A percentile compares a stretch with the other conserved stretches of the same genome.
phyloP scores from a whole-genome alignment of 2,329 filamentous ascomycete species.

The Sclerotinia sclerotiorum region DNA sequence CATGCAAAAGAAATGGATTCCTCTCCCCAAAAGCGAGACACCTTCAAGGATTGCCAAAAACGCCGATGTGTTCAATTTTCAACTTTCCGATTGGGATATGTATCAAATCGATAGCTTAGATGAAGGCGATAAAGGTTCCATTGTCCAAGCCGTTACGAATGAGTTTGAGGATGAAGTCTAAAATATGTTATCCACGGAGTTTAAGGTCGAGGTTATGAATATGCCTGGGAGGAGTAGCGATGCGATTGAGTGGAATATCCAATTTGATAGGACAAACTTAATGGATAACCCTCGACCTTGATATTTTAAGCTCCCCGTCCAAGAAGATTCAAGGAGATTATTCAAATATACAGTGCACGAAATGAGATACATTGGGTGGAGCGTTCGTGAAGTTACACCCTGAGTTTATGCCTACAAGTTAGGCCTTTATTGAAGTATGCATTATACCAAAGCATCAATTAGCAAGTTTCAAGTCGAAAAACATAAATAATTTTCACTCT shows the following conservation, averaged over 20 bases:
- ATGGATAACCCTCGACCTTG: neutral
- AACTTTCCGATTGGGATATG: slow-evolving; percentile 59
- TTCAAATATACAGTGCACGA: neutral
- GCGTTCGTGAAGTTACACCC: neutral
- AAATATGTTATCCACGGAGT: no score
- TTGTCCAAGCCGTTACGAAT: slow-evolving; percentile 38
- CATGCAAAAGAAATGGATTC: slow-evolving; percentile 62
- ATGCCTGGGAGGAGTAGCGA: no score
- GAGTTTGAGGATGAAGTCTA: neutral
- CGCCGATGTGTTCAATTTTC: slow-evolving; percentile 56
- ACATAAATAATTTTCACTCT: neutral
- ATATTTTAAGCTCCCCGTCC: neutral
- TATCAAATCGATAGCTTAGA: slow-evolving; percentile 51
- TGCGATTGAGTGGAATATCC: no score
- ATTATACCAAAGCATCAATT: neutral
- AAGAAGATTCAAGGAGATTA: no score
- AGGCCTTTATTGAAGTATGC: neutral
- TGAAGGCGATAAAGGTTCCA: slow-evolving; percentile 46
- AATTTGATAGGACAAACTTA: neutral
- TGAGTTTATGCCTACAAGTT: no score
- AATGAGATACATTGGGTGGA: neutral
- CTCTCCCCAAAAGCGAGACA: slow-evolving; percentile 65
- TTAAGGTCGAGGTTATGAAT: no score
- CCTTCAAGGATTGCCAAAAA: slow-evolving; percentile 60
- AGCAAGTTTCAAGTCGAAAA: neutral